Conservation (phyloP, 2,329 filamentous ascomycete species). For the Alternaria sp. region DNA sequence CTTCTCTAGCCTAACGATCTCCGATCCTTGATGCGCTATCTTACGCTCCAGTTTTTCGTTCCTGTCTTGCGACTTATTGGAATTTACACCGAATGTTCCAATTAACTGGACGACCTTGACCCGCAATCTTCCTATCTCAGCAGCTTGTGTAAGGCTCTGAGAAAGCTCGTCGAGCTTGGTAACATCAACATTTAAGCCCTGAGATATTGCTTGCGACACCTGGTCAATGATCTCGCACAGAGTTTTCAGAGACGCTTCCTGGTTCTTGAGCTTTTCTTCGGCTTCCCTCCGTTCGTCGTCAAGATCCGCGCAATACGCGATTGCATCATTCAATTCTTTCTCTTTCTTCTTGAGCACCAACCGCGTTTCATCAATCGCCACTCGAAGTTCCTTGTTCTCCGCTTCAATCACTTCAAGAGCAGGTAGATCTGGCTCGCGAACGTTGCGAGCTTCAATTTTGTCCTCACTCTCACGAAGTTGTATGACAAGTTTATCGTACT, state of each 20-base stretch:
- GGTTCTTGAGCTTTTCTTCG: neutral
- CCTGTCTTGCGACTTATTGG: neutral
- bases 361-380: neutral
- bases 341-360: neutral
- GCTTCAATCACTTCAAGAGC: neutral
- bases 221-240: neutral
- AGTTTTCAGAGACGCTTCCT: neutral
- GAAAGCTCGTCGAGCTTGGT: neutral
- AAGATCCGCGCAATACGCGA: neutral
- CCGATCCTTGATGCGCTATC: neutral
- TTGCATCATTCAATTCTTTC: neutral
- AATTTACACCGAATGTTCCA: neutral
- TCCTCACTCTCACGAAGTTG: neutral
- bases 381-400: constrained; percentile 1
- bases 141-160: neutral
- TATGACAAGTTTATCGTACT: neutral
- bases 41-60: neutral
- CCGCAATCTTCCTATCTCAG: neutral
- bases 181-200: neutral
- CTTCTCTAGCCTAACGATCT: neutral
- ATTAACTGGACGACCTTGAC: neutral
- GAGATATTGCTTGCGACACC: neutral
- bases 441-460: neutral
- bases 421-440: neutral
- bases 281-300: neutral